Base-by-base conservation (phyloP, 1,284 basidiomycete genomes). In the Garcileccinum viscosum region DNA sequence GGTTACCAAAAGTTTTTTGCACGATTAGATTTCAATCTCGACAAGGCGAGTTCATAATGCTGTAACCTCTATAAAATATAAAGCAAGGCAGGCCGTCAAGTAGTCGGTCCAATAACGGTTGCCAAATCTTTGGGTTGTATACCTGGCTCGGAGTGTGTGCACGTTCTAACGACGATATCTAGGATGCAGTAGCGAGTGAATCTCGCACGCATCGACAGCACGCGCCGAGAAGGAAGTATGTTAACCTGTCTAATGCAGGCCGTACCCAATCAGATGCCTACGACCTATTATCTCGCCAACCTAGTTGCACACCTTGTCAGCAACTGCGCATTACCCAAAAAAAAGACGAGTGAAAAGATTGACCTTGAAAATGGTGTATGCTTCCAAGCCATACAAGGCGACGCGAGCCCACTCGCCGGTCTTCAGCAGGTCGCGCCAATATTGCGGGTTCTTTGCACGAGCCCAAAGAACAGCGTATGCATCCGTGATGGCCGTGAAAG, bases 231-330 rank as follows among this genome's bases (percentile, higher is more conserved):
- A n/a, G 24, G 38, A 27, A 59, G 9, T 17, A 11, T 7, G 38
- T 70, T 69, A 67, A 72, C 58, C 14, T 30, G 27, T 85, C 84
- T 90, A 92, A 75, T 92, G 84, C 72, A 92, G 77, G 70, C 91
- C 90, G 86, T 97, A 97, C 60, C 95, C 95, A 76, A 97, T 87
- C 60, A 97, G 79, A 83, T 90, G 90, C 82, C 94, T 89, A 74
- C 94, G 88, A 60, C 95, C 95, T 74, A 97, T 78, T 73, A 97
- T 97, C 83, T 98, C 95, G 68, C 96, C 96, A 84, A 98, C 89
- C 89, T 94, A 44, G 50, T 63, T 15, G 12, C 27, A 5, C 59
- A 33, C 9, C 24, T 32, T 35, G 53, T 78, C 50, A 76, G 44
- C 22, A 67, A n/a, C 8, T 17, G 4, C 27, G 17, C 6, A 30